phyloP scores from a whole-genome alignment of 257 asterid species.

The Solanum chmielewskii region DNA sequence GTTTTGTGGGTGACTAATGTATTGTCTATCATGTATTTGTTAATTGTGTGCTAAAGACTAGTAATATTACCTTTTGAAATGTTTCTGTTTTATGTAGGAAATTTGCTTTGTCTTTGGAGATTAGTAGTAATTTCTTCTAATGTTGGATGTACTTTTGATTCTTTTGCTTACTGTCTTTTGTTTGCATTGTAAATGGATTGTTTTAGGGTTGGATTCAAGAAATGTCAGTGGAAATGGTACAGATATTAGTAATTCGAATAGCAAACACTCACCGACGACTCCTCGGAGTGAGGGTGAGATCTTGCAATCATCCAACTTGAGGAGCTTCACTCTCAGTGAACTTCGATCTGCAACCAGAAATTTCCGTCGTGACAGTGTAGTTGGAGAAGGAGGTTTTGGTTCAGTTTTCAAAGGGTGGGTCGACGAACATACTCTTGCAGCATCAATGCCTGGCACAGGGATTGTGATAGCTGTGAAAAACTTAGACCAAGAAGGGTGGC shows the following conservation, averaged over 20 bases:
- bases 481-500: conserved; percentile 9
- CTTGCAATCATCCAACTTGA: conserved; percentile 73
- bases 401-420: conserved; percentile 12
- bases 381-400: conserved; percentile 22
- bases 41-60: not conserved
- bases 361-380: conserved; percentile 78
- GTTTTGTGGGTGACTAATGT: not conserved
- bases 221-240: conserved; percentile 42
- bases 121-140: not conserved
- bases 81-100: not conserved
- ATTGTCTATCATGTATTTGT: not conserved
- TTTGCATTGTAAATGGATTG: not conserved
- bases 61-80: not conserved
- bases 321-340: conserved; percentile 55
- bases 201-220: conserved; percentile 22
- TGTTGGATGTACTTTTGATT: not conserved
- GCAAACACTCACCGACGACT: conserved; percentile 63
- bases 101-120: not conserved
- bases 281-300: conserved; percentile 91
- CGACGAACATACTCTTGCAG: conserved; percentile 4
- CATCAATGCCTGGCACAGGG: conserved; percentile 9
- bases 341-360: conserved; percentile 77
- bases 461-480: conserved; percentile 7
- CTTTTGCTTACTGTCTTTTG: not conserved
- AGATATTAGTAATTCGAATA: conserved; percentile 39